Base-by-base conservation (phyloP, 2,329 filamentous ascomycete genomes). In the Septoria linicola region DNA sequence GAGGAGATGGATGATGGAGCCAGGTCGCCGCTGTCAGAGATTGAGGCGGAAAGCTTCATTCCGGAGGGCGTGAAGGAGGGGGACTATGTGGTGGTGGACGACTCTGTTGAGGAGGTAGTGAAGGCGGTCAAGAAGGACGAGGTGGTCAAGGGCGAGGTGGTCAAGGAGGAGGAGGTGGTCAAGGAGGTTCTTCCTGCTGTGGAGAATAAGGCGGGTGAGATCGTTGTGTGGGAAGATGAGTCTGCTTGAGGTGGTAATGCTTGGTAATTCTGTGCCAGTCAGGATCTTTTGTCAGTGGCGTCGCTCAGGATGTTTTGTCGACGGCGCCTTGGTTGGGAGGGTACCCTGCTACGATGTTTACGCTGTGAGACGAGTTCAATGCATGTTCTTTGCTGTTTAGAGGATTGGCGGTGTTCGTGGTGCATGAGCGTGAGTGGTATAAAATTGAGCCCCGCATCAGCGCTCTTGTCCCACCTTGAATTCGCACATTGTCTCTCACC, bases 1-100 rank as follows among this genome's bases (percentile, higher is more conserved):
- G 63, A 66, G 42, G 65, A 64, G 30, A 70, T 69, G 66, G 67
- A 69, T 42, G 66, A 68, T 43, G 67, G 66, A 30, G 54, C 62
- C 45, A 57, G 68, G 30, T 62, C 62, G 19, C 66, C 68, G 16
- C 57, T 70, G 43, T 64, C 60, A 20, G 66, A 67, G 41, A 59
- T 70, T 2, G 67, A 70, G 59, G 65, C 67, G 8, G 65, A 66
- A 30, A 53, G 58, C 2, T 70, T 70, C 57, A 57, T 66, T 39
- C 61, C 67, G 0, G 67, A 67, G 41, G 67, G 68, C 10, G 44
- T 70, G 6, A 55, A 57, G 20, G 64, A 64, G 53, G 63, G 66
- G 25, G 62, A 63, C 14, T 53, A 63, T 55, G 60, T 68, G 34
- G 46, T 68, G 19, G 55, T 68, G 13, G 51, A 53, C 16, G 57